phyloP scores from a whole-genome alignment of 768 basidiomycete genomes.

The Agaricus bisporus region DNA sequence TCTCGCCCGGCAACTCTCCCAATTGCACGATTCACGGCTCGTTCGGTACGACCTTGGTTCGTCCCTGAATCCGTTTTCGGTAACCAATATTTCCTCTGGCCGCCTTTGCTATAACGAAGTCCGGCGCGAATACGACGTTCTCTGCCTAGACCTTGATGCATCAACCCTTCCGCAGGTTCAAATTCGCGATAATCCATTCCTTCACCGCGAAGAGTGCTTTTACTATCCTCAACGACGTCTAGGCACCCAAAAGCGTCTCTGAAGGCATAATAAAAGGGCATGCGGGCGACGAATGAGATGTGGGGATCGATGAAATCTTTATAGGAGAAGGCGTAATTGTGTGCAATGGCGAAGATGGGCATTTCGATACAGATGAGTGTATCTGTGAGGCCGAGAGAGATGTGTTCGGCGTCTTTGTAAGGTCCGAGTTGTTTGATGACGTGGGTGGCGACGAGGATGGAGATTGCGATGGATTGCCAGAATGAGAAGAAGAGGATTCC shows the following conservation, averaged over 20 bases:
- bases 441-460: conserved; percentile 80
- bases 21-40: conserved; percentile 36
- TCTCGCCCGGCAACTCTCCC: conserved; percentile 34
- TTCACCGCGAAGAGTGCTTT: conserved; percentile 75
- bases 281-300: conserved; percentile 70
- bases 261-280: conserved; percentile 83
- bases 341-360: conserved; percentile 94
- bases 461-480: conserved; percentile 89
- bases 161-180: conserved; percentile 89
- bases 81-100: conserved; percentile 93
- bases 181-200: conserved; percentile 96
- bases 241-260: conserved; percentile 82
- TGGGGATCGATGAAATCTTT: conserved; percentile 71
- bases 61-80: conserved; percentile 52
- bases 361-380: conserved; percentile 93
- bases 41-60: conserved; percentile 29
- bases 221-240: conserved; percentile 84
- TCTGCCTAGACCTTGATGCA: conserved; percentile 85
- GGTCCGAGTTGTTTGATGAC: conserved; percentile 76
- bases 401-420: conserved; percentile 83
- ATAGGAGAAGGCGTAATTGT: conserved; percentile 91
- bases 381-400: conserved; percentile 87
- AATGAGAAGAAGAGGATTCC: conserved; percentile 98
- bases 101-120: conserved; percentile 86
- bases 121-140: conserved; percentile 88